Evolutionary conservation across 2,329 filamentous ascomycete species (phyloP).

Genomic region (Sphaceloma murrayae): DNA sequence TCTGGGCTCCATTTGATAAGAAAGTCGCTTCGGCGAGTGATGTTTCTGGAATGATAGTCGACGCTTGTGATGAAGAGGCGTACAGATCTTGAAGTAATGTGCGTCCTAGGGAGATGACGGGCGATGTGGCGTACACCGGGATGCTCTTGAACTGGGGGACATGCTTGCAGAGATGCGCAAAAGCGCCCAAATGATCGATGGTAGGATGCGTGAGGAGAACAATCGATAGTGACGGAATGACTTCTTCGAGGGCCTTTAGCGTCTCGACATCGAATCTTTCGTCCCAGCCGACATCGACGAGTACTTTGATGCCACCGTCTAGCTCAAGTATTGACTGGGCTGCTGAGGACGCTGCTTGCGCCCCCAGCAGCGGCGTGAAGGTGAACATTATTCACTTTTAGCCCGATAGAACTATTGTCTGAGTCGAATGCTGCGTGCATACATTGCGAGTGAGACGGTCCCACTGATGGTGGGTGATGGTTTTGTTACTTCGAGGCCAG

Average conservation of each 20-base stretch:
- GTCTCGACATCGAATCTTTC: constrained; percentile 75
- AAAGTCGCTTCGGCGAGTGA: constrained; percentile 59
- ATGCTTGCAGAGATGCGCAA: constrained; percentile 93
- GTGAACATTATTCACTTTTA: constrained; percentile 70
- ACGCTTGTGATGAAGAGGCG: constrained; percentile 75
- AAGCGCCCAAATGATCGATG: constrained; percentile 80
- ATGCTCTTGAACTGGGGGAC: constrained; percentile 86
- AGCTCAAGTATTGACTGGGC: constrained; percentile 95
- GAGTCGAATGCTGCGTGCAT: background rate
- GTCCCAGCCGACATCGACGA: constrained; percentile 95
- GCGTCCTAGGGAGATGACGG: constrained; percentile 85
- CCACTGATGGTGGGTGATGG: too few relatives aligned
- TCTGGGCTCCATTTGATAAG: constrained; percentile 45
- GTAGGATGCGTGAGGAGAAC: constrained; percentile 94
- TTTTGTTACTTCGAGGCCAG: too few relatives aligned
- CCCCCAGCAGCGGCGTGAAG: constrained; percentile 85
- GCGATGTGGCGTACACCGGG: constrained; percentile 86
- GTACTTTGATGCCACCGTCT: constrained; percentile 89
- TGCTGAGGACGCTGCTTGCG: constrained; percentile 74
- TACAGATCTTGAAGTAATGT: constrained; percentile 90
- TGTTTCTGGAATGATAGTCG: constrained; percentile 66
- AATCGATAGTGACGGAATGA: constrained; percentile 58
- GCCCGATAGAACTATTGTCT: background rate
- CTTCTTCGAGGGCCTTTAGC: constrained; percentile 86
- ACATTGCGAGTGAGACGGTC: too few relatives aligned